Evolutionary conservation across 768 basidiomycete genomes (phyloP).

Genomic region (Arthromyces matolae): DNA sequence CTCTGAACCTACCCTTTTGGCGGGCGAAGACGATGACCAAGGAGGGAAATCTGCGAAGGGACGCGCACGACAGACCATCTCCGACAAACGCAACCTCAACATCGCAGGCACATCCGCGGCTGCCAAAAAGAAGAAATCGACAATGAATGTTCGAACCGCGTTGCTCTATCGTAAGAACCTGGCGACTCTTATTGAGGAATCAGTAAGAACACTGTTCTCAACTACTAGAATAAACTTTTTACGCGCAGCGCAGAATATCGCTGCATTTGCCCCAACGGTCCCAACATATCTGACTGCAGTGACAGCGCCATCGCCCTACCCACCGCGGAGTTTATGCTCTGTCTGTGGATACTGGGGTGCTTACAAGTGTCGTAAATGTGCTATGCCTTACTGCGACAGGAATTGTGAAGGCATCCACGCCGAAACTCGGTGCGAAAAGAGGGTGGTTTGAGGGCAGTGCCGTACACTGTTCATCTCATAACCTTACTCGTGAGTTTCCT

Average conservation of each 20-base stretch:
- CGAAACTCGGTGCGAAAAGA: slow-evolving; percentile 78
- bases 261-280: slow-evolving; percentile 44
- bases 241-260: slow-evolving; percentile 46
- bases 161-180: slow-evolving; percentile 82
- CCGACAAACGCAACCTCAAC: slow-evolving; percentile 65
- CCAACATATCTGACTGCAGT: slow-evolving; percentile 73
- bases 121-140: slow-evolving; percentile 71
- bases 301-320: slow-evolving; percentile 55
- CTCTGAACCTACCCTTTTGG: slow-evolving; percentile 50
- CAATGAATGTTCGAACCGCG: slow-evolving; percentile 76
- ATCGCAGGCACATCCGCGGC: slow-evolving; percentile 45
- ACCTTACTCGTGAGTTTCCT: neutral
- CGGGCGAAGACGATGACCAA: slow-evolving; percentile 46
- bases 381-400: slow-evolving; percentile 70
- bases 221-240: neutral
- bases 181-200: slow-evolving; percentile 70
- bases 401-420: slow-evolving; percentile 71
- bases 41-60: slow-evolving; percentile 53
- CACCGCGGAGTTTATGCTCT: slow-evolving; percentile 73
- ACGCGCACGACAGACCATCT: slow-evolving; percentile 73
- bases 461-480: neutral
- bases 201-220: slow-evolving; percentile 45
- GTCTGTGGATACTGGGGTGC: slow-evolving; percentile 83
- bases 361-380: slow-evolving; percentile 77
- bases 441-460: slow-evolving; percentile 49